Evolutionary conservation across 768 basidiomycete genomes (phyloP), one percentile per base, ranked within the genome.

Genomic region (Xanthoconium stramineum): DNA sequence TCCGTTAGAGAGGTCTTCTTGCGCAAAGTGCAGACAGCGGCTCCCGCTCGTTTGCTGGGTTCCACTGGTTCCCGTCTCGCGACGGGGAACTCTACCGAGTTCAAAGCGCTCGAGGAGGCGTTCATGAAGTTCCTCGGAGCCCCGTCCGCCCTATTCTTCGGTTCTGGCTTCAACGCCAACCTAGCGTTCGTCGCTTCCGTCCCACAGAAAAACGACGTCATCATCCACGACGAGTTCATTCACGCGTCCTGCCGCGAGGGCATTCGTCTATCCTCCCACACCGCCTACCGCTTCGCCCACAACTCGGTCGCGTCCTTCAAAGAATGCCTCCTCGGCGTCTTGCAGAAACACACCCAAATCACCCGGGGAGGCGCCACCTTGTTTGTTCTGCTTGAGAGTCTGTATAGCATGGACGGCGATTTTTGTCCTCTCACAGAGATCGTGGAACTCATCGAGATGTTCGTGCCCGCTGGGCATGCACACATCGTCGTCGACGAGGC

Each of bases 401-500:
- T 83, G 19, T 84, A 85, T 63, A 81, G 80, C 58, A 84, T 85
- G 83, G 82, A 84, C 44, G 84, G 83, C 3, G 80, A 82, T 57
- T 72, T 83, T 30, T 72, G 74, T 4, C 82, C 81, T 6, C 63
- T 84, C 10, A 55, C 48, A 2, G 72, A 74, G 37, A 74, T 84
- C 15, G 70, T 80, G 30, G 65, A 66, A 10, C 35, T 74, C 2
- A 55, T 80, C 36, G 71, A 81, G 29, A 53, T 63, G 6, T 58
- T 69, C 0, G 64, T 80, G 8, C 78, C 77, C 4, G 43, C 56
- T 10, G 72, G 69, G 6, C 71, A 69, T 45, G 73, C 67, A 33
- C 76, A 77, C 66, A 69, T 85, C 38, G 66, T 83, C 10, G 72
- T 84, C 12, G 83, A 84, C 58, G 83, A 83, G 65, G 83, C 82